Conservation (phyloP, 2,329 filamentous ascomycete species). For the Trichoderma oligosporum region DNA sequence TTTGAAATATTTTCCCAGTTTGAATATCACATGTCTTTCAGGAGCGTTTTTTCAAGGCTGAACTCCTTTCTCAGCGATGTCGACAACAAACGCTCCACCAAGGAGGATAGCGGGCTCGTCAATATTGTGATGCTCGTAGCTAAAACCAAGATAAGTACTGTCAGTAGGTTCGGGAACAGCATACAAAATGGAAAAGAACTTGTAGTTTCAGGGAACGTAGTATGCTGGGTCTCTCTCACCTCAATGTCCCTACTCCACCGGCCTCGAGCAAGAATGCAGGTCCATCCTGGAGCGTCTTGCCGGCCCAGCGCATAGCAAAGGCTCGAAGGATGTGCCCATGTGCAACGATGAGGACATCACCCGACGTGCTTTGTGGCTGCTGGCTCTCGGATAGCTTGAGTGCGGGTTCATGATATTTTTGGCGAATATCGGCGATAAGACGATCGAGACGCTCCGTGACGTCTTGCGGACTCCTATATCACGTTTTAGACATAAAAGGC, state of each 20-base stretch:
- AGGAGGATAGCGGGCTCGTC: conserved; percentile 76
- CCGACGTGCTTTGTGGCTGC: conserved; percentile 30
- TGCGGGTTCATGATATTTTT: conserved; percentile 58
- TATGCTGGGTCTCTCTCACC: conserved; percentile 40
- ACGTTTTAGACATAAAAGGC: neutral
- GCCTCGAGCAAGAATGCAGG: conserved; percentile 82
- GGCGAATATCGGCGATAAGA: conserved; percentile 70
- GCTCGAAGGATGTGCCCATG: conserved; percentile 87
- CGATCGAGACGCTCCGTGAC: conserved; percentile 69
- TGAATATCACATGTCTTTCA: no score
- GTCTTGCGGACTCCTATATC: conserved; percentile 64
- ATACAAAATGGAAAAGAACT: neutral
- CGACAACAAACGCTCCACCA: conserved; percentile 64
- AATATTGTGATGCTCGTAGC: conserved; percentile 76
- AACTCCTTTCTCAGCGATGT: conserved; percentile 29
- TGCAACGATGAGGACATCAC: conserved; percentile 62
- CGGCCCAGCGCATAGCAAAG: conserved; percentile 83
- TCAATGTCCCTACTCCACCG: conserved; percentile 77
- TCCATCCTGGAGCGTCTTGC: conserved; percentile 68
- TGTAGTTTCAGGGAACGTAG: neutral
- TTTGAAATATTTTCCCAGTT: no score
- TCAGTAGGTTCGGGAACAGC: neutral
- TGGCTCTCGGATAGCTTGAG: conserved; percentile 48
- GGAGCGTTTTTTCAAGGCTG: neutral
- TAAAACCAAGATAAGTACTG: conserved; percentile 28